Evolutionary conservation across 495 filamentous ascomycete species (phyloP).

Genomic region (Penicillium daleae): DNA sequence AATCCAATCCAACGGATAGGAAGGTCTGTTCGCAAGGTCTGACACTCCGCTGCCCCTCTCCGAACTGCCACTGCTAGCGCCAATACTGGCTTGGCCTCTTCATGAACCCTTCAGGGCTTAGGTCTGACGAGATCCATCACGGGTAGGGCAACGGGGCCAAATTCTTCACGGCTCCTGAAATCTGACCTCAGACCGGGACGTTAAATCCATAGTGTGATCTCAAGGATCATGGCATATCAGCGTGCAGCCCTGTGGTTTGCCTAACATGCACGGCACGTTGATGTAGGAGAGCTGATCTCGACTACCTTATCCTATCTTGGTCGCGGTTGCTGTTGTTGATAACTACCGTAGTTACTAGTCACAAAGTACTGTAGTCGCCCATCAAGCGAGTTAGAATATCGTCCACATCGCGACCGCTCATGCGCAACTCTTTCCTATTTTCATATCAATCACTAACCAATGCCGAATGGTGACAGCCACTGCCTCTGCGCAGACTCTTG

Average conservation of each 20-base stretch:
- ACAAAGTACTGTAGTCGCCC: neutral
- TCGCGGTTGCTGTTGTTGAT: neutral
- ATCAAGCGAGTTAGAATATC: neutral
- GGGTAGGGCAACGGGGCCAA: neutral
- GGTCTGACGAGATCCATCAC: neutral
- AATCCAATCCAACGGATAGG: neutral
- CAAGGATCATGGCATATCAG: neutral
- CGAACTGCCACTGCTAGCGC: neutral
- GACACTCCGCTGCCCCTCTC: neutral
- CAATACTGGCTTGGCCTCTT: neutral
- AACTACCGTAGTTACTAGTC: neutral
- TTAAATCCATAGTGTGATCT: neutral
- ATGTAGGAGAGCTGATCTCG: neutral
- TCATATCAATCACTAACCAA: neutral
- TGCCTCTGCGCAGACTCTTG: neutral
- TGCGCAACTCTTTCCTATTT: neutral
- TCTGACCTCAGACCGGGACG: constrained; percentile 11
- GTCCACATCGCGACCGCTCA: neutral
- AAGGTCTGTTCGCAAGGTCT: constrained; percentile 5
- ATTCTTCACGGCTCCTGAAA: constrained; percentile 6
- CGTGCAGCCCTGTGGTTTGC: neutral
- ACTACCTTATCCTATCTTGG: neutral
- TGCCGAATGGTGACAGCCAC: neutral
- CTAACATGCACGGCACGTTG: neutral
- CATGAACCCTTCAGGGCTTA: constrained; percentile 1